Evolutionary conservation across 2,329 filamentous ascomycete genomes (phyloP), one percentile per base, ranked within the genome.

Genomic region (Aureobasidium sp.): DNA sequence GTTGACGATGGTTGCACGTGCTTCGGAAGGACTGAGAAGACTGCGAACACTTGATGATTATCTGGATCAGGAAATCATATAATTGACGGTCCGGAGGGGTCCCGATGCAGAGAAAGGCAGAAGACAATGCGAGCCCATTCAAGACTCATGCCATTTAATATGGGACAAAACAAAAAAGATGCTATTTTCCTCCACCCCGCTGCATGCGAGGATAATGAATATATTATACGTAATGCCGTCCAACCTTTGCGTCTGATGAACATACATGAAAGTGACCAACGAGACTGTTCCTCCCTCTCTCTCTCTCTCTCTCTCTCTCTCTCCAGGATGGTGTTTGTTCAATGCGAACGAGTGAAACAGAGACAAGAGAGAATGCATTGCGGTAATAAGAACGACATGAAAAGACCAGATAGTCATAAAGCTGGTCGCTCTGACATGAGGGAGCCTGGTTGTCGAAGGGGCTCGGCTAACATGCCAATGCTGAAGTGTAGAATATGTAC

Each of bases 401-500:
- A 49, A 39, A 53, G 32, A 44, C 22, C 49, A 19, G 19, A 29
- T 5, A 14, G 35, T 27, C 49, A 37, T 10, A 14, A 3, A 37
- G 25, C 37, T n/a, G 32, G 29, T 37, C n/a, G 29, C 49, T 17
- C 49, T 29, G 30, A 21, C 38, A 37, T 35, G 29, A 53, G 22
- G 29, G 49, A 34, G 29, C 22, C 30, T 53, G 30, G 17, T 38
- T 49, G 27, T 49, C 22, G 24, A 30, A 30, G 39, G 30, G 45
- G 32, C 25, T 17, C 24, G 12, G 22, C 6, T 34, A 35, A 30
- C 49, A 53, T 44, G 39, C 49, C 40, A 44, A 44, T 53, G 49
- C 49, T 34, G 39, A 52, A 42, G n/a, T 52, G 16, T 27, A n/a
- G 19, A 30, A 22, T 53, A 53, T 53, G 49, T 53, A 53, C 49